Evolutionary conservation across 2,329 filamentous ascomycete species (phyloP).

Genomic region (Bipolaris cookei): DNA sequence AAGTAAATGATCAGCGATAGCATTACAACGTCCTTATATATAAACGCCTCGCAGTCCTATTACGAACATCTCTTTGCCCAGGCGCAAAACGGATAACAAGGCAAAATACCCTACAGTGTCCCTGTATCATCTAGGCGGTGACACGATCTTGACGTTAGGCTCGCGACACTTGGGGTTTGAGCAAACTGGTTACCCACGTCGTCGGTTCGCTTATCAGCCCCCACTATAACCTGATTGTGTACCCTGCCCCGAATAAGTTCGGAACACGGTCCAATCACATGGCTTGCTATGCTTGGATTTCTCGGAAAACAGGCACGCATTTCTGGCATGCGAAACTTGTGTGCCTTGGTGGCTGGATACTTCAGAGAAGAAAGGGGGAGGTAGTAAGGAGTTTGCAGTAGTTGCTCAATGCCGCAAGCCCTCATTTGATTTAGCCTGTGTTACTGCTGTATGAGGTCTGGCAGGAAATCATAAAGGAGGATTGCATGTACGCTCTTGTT

Average conservation of each 20-base stretch:
- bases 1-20: conserved; percentile 1
- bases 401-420: conserved; percentile 8
- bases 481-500: neutral
- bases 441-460: neutral
- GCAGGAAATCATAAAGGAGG: neutral
- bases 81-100: conserved; percentile 18
- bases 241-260: conserved; percentile 4
- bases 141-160: conserved; percentile 11
- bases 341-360: conserved; percentile 6
- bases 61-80: conserved; percentile 4
- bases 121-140: conserved; percentile 16
- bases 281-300: neutral
- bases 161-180: conserved; percentile 20
- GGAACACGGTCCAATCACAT: conserved; percentile 1
- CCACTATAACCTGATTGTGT: neutral
- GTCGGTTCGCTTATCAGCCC: neutral
- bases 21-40: conserved; percentile 10
- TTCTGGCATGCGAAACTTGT: conserved; percentile 8
- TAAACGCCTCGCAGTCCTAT: neutral
- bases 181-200: neutral
- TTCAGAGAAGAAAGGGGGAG: neutral
- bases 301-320: conserved; percentile 2
- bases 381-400: conserved; percentile 1
- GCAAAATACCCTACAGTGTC: conserved; percentile 14
- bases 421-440: neutral